A percentile compares a stretch with the other conserved stretches of the same genome.
Evolutionary conservation across 306 rosid species (phyloP).

Genomic region (Alnus rubra): DNA sequence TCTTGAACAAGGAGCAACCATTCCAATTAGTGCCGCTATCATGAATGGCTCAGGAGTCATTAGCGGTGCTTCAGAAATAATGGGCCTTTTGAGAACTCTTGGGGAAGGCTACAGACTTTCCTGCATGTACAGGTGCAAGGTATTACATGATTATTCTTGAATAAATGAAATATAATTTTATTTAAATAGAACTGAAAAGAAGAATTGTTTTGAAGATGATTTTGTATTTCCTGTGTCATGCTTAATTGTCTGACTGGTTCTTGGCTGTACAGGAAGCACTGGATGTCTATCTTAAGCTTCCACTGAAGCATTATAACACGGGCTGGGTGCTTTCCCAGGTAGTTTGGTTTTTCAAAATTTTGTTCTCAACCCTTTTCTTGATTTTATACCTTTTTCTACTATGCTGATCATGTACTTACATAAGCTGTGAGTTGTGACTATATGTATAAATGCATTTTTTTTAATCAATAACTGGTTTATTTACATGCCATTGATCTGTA

Average conservation of each 20-base stretch:
- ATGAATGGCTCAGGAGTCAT: conserved; percentile 57
- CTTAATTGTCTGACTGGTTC: conserved; percentile 29
- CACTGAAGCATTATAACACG: conserved; percentile 86
- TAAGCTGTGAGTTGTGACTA: background rate
- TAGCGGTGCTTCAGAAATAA: conserved; percentile 69
- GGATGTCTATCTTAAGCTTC: conserved; percentile 79
- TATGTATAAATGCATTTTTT: background rate
- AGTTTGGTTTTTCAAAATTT: conserved; percentile 25
- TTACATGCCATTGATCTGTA: conserved; percentile 4
- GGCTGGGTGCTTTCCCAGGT: conserved; percentile 99
- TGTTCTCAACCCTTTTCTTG: conserved; percentile 3
- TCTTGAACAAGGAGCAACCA: conserved; percentile 54
- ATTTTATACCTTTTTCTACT: conserved; percentile 1
- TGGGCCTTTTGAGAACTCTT: conserved; percentile 75
- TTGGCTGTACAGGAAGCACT: conserved; percentile 77
- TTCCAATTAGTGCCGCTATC: conserved; percentile 48
- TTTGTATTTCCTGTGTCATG: conserved; percentile 23
- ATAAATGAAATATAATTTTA: background rate
- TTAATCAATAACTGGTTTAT: background rate
- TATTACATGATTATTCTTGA: conserved; percentile 37
- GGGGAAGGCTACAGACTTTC: conserved; percentile 96
- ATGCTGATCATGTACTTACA: background rate
- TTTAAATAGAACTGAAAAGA: conserved; percentile 4
- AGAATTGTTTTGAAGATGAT: conserved; percentile 12
- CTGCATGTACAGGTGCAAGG: conserved; percentile 89